Evolutionary conservation across 805 yeast genomes (phyloP), one percentile per base, ranked within the genome.

Genomic region (Sugiyamaella smithiae): DNA sequence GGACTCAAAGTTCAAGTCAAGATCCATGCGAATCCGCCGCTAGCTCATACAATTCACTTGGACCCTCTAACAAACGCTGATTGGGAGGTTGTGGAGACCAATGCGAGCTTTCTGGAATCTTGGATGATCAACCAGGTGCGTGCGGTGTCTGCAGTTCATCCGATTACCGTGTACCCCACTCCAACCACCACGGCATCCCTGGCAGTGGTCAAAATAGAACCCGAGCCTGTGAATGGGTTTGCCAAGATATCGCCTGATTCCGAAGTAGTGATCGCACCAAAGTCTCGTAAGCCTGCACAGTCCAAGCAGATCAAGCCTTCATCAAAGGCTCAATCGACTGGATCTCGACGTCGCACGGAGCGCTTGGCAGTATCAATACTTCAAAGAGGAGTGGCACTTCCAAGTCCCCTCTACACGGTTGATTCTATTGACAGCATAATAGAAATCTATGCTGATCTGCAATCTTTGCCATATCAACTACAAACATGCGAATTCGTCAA

Each of bases 31-130:
- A 70, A 77, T 32, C 63, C 72, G 1, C 78, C 75, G n/a, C 73
- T 67, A 35, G 80, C 88, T 0, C 69, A 73, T 4, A 78, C 81
- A 2, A 81, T 90, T 2, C 81, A 78, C 58, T 73, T 91, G 38
- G 96, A 87, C 59, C 98, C 98, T 0, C 67, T 77, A 16, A 74
- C 87, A 0, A 65, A 82, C 1, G 75, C 84, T 4, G 99, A 91
- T 62, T 91, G 97, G 97, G 97, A 90, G 56, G 69, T 87, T 23
- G 85, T 89, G 2, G 96, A 90, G 61, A 66, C 85, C 2, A 86
- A 91, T 64, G 91, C 96, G 1, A 80, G 76, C 24, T 77, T 74
- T 36, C 75, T 91, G 22, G 97, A 91, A 61, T 78, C 81, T 40
- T 78, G 78, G 54, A 74, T 90, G 57, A 68, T 91, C 29, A 79